Conservation (phyloP, 2,329 filamentous ascomycete species). For the Nothopassalora personata region DNA sequence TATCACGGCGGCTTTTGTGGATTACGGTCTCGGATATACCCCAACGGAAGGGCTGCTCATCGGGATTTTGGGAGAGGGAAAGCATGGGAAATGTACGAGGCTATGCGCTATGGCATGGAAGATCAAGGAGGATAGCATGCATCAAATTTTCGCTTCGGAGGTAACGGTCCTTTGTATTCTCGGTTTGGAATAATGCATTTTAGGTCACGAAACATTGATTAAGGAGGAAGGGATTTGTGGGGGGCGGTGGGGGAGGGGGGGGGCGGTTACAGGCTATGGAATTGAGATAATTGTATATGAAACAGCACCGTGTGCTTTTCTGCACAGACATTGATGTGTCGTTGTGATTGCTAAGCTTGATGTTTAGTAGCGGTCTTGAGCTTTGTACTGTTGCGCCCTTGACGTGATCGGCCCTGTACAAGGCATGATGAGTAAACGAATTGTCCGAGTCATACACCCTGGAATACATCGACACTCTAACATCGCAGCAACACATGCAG, state of each 20-base stretch:
- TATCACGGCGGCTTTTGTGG: conserved; percentile 3
- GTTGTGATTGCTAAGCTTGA: neutral
- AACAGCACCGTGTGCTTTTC: neutral
- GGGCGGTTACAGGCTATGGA: too few species aligned
- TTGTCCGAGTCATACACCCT: too few species aligned
- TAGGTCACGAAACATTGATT: neutral
- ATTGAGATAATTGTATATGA: conserved; percentile 1
- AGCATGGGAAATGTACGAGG: neutral
- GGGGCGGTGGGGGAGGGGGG: too few species aligned
- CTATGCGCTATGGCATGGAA: neutral
- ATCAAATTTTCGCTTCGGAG: neutral
- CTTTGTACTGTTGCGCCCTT: neutral
- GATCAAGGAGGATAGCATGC: neutral
- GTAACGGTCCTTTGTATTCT: neutral
- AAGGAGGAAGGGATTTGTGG: neutral
- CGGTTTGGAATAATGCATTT: neutral
- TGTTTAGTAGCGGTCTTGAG: neutral
- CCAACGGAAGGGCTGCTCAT: conserved; percentile 9
- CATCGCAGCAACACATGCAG: neutral
- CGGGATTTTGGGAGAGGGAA: neutral
- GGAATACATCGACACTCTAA: neutral
- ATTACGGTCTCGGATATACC: conserved; percentile 14
- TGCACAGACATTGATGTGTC: neutral
- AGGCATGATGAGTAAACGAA: neutral
- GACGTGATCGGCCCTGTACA: neutral